Conservation (phyloP, 805 yeast species). For the Candida caryicola region DNA sequence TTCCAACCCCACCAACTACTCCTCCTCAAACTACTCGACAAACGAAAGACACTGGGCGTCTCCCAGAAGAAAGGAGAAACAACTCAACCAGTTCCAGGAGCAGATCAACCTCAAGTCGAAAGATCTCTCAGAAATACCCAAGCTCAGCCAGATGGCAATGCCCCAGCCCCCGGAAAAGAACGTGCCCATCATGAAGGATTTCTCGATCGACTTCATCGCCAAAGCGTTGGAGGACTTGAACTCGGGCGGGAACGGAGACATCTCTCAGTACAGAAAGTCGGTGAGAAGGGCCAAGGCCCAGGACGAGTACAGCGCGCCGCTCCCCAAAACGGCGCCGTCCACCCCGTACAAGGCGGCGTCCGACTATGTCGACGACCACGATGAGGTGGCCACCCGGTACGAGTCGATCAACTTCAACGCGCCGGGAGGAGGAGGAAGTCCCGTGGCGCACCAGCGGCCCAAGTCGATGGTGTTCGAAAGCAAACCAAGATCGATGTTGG, state of each 20-base stretch:
- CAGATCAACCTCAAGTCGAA: constrained; percentile 35
- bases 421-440: constrained; percentile 1
- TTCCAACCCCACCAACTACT: constrained; percentile 38
- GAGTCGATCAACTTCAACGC: constrained; percentile 27
- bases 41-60: constrained; percentile 42
- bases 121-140: constrained; percentile 18
- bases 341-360: constrained; percentile 21
- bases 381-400: constrained; percentile 37
- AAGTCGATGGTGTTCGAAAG: background rate
- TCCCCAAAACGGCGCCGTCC: constrained; percentile 14
- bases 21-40: constrained; percentile 16
- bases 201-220: constrained; percentile 45
- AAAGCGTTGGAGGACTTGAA: constrained; percentile 46
- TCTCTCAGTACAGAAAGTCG: constrained; percentile 38
- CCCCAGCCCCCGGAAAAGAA: constrained; percentile 8
- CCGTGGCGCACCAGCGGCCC: constrained; percentile 1
- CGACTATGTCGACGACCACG: constrained; percentile 33
- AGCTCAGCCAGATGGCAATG: constrained; percentile 3
- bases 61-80: constrained; percentile 36
- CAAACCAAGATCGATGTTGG: constrained; percentile 29
- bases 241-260: constrained; percentile 44
- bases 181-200: constrained; percentile 41
- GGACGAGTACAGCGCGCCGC: constrained; percentile 4
- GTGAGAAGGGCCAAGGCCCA: constrained; percentile 23
- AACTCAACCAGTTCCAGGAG: constrained; percentile 34